These are phyloP conservation scores for Prunus fruticosa DNA, from an alignment of 306 rosid species.

Conservation along the genomic window DNA sequence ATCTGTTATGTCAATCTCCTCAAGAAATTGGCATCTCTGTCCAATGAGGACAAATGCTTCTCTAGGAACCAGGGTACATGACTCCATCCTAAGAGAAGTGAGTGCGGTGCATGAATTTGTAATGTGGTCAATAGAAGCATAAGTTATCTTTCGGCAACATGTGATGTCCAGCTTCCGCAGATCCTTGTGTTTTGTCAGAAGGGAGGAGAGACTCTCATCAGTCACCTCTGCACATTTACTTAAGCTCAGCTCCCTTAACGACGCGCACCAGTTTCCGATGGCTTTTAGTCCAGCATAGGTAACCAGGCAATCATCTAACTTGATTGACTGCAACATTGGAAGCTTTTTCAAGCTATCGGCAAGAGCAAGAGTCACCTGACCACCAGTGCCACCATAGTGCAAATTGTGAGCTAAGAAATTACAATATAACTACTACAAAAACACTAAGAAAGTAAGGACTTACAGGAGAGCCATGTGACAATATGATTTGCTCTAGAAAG, in stretches of 20 bases:
- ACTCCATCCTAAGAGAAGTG: conserved; percentile 86
- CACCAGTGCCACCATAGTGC: conserved; percentile 18
- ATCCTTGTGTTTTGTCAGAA: conserved; percentile 71
- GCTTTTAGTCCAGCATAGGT: conserved; percentile 71
- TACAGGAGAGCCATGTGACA: conserved; percentile 80
- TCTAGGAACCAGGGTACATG: conserved; percentile 68
- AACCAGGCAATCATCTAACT: conserved; percentile 66
- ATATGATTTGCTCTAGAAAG: conserved; percentile 59
- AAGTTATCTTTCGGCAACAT: conserved; percentile 84
- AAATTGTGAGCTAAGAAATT: conserved; percentile 12
- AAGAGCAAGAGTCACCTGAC: conserved; percentile 71
- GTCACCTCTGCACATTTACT: conserved; percentile 88
- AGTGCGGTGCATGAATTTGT: conserved; percentile 63
- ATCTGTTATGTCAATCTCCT: conserved; percentile 90
- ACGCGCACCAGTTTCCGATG: conserved; percentile 65
- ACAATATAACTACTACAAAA: conserved; percentile 1
- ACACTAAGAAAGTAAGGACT: conserved; percentile 26
- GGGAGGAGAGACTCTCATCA: conserved; percentile 66
- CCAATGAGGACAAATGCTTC: conserved; percentile 77
- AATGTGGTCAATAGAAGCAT: conserved; percentile 58
- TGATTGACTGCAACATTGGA: conserved; percentile 65
- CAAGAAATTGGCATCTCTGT: conserved; percentile 55
- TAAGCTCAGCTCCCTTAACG: conserved; percentile 72
- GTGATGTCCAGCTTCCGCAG: conserved; percentile 90
- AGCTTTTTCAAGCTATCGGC: conserved; percentile 69